A percentile compares a stretch with the other conserved stretches of the same genome.
Conservation (phyloP, 2,329 filamentous ascomycete genomes). For the Blastomyces emzantsi region DNA sequence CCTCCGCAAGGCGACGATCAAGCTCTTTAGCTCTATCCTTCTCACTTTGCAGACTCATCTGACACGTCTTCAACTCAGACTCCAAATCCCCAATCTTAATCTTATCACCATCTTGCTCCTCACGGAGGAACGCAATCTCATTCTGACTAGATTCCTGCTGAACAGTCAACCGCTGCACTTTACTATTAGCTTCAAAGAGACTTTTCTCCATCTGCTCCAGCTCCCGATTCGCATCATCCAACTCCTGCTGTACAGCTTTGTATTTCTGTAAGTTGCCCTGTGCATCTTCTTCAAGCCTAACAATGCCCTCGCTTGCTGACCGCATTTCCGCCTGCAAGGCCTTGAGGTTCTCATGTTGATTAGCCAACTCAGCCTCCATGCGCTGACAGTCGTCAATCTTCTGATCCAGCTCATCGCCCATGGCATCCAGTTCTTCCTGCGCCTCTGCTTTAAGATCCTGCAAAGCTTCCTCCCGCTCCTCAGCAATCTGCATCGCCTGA, state of each 20-base stretch:
- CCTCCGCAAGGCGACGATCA: slow-evolving; percentile 65
- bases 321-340: slow-evolving; percentile 93
- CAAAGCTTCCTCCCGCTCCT: slow-evolving; percentile 48
- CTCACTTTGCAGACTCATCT: slow-evolving; percentile 73
- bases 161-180: slow-evolving; percentile 77
- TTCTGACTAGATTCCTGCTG: slow-evolving; percentile 88
- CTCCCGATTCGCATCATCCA: slow-evolving; percentile 76
- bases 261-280: slow-evolving; percentile 70
- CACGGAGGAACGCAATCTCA: slow-evolving; percentile 88
- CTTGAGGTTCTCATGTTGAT: slow-evolving; percentile 76
- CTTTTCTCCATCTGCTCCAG: slow-evolving; percentile 77
- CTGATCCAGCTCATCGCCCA: slow-evolving; percentile 59
- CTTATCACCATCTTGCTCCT: slow-evolving; percentile 96
- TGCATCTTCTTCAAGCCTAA: slow-evolving; percentile 83
- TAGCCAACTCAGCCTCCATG: slow-evolving; percentile 61
- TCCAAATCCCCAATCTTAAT: slow-evolving; percentile 95
- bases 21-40: slow-evolving; percentile 65
- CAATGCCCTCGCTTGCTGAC: slow-evolving; percentile 74
- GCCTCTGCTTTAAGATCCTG: slow-evolving; percentile 49
- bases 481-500: slow-evolving; percentile 67
- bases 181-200: slow-evolving; percentile 74
- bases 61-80: slow-evolving; percentile 67
- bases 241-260: slow-evolving; percentile 70
- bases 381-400: slow-evolving; percentile 62
- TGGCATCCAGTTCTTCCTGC: slow-evolving; percentile 48